Evolutionary conservation across 176 grass and related monocot species (phyloP).

Genomic region (Rhipidocladum racemiflorum): DNA sequence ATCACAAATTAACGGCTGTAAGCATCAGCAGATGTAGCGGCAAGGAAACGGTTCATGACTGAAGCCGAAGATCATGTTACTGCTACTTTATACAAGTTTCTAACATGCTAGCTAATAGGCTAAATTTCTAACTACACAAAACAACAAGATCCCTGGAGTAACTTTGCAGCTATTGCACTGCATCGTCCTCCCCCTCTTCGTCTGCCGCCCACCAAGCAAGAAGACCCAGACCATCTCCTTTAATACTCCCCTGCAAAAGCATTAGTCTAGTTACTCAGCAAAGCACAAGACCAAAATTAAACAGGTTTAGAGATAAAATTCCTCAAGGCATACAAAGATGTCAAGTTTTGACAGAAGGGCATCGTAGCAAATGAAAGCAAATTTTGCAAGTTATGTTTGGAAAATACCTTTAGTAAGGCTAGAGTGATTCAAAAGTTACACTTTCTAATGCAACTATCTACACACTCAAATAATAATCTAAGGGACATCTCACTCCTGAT

Average conservation of each 20-base stretch:
- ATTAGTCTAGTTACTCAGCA: background rate
- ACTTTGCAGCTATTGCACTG: conserved; percentile 27
- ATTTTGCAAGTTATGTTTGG: background rate
- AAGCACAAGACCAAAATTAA: conserved; percentile 7
- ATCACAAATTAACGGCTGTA: background rate
- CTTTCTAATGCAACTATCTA: background rate
- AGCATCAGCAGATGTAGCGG: background rate
- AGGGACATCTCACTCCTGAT: background rate
- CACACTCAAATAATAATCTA: background rate
- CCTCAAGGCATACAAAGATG: background rate
- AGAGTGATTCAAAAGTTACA: background rate
- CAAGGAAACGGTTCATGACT: background rate
- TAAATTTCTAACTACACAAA: conserved; percentile 10
- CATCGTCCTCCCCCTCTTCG: conserved; percentile 27
- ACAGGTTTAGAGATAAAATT: background rate
- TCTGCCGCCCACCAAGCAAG: conserved; percentile 69
- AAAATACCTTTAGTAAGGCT: background rate
- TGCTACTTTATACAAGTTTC: background rate
- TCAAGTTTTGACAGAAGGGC: background rate
- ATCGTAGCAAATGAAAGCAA: background rate
- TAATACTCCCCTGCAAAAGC: conserved; percentile 66
- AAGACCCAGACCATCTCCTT: conserved; percentile 86
- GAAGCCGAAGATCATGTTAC: background rate
- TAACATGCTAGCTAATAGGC: conserved; percentile 10
- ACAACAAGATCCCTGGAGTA: background rate